phyloP scores from a whole-genome alignment of 1,284 basidiomycete species.

The Ganoderma lingzhi region DNA sequence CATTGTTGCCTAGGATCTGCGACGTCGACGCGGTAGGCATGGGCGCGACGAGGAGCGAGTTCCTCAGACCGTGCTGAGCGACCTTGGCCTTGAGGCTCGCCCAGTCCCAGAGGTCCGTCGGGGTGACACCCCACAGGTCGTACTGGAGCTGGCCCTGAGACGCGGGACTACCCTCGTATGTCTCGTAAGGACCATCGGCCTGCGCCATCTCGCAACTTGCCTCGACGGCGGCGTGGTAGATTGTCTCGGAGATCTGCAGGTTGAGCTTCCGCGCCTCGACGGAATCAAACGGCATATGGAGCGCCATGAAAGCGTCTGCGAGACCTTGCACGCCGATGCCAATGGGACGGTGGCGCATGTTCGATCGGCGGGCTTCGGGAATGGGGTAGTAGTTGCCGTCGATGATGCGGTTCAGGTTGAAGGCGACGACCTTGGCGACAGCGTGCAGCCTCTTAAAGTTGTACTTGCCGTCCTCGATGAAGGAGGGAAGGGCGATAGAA shows the following conservation, averaged over 20 bases:
- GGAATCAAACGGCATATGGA: slow-evolving; percentile 96
- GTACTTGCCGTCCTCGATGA: slow-evolving; percentile 79
- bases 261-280: slow-evolving; percentile 90
- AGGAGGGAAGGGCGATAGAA: slow-evolving; percentile 94
- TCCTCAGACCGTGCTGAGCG: slow-evolving; percentile 86
- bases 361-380: slow-evolving; percentile 89
- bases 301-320: slow-evolving; percentile 98
- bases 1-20: slow-evolving; percentile 98
- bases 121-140: slow-evolving; percentile 95
- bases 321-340: slow-evolving; percentile 99
- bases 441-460: slow-evolving; percentile 97
- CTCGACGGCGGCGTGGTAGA: slow-evolving; percentile 96
- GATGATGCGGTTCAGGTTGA: slow-evolving; percentile 96
- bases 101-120: slow-evolving; percentile 98
- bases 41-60: slow-evolving; percentile 94
- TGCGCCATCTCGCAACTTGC: slow-evolving; percentile 91
- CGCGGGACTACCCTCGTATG: slow-evolving; percentile 93
- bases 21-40: slow-evolving; percentile 99
- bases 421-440: slow-evolving; percentile 91
- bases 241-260: slow-evolving; percentile 98
- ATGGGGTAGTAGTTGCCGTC: slow-evolving; percentile 96
- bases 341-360: slow-evolving; percentile 98
- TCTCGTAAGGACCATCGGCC: slow-evolving; percentile 87
- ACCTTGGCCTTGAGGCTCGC: slow-evolving; percentile 88
- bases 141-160: slow-evolving; percentile 91